A percentile compares a stretch with the other conserved stretches of the same genome.
Evolutionary conservation across 192 early-diverging fungal species (phyloP).

Genomic region (Backusella westeae): DNA sequence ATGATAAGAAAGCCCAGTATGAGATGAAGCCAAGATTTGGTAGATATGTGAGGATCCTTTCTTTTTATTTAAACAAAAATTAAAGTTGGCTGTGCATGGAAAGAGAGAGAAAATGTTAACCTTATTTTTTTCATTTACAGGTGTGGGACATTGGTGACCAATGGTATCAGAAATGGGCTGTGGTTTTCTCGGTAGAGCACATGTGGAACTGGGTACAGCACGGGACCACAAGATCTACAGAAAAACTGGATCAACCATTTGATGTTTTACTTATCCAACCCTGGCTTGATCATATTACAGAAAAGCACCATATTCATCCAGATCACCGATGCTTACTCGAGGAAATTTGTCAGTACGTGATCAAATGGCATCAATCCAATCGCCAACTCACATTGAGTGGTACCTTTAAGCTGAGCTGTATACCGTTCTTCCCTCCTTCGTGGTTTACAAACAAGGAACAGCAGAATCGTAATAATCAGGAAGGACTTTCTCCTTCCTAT

Average conservation of each 20-base stretch:
- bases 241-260: conserved; percentile 11
- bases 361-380: conserved; percentile 23
- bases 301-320: conserved; percentile 9
- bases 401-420: conserved; percentile 12
- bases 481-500: conserved; percentile 27
- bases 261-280: conserved; percentile 7
- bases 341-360: conserved; percentile 19
- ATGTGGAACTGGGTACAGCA: conserved; percentile 27
- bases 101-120: background rate
- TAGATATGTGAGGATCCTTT: conserved; percentile 17
- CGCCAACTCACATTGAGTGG: conserved; percentile 8
- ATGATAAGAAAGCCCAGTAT: conserved; percentile 23
- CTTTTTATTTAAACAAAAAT: background rate
- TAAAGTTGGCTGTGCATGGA: background rate
- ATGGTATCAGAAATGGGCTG: conserved; percentile 33
- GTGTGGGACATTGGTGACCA: conserved; percentile 33
- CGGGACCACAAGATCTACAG: background rate
- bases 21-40: conserved; percentile 28
- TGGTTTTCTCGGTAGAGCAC: conserved; percentile 25
- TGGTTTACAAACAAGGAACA: conserved; percentile 24
- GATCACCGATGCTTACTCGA: conserved; percentile 13
- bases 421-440: conserved; percentile 23
- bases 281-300: conserved; percentile 10
- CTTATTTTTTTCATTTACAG: conserved; percentile 7
- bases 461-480: conserved; percentile 11